Percentiles rank a stretch among this genome's conserved stretches.
These are phyloP conservation scores for Penicillium flavigenum DNA, from an alignment of 495 filamentous ascomycete species.

Conservation along the genomic window DNA sequence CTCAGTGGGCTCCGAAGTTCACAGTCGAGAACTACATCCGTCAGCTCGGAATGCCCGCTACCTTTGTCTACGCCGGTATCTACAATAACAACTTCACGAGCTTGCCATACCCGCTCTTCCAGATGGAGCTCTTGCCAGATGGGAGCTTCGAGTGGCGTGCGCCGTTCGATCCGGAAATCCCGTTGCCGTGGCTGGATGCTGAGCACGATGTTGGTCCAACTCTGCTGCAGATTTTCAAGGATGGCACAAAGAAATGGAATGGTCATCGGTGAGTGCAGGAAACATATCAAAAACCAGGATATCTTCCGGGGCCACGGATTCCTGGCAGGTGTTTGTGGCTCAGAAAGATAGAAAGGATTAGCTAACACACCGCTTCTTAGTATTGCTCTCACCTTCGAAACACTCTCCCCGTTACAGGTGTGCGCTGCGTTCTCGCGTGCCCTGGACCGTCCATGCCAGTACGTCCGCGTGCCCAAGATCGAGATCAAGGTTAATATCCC, in stretches of 20 bases:
- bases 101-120: slow-evolving; percentile 87
- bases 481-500: slow-evolving; percentile 85
- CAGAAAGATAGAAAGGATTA: neutral
- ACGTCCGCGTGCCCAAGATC: slow-evolving; percentile 69
- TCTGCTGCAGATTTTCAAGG: slow-evolving; percentile 92
- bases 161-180: slow-evolving; percentile 84
- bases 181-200: slow-evolving; percentile 94
- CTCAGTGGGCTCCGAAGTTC: slow-evolving; percentile 90
- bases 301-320: neutral
- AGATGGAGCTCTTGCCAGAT: slow-evolving; percentile 80
- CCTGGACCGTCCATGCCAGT: slow-evolving; percentile 73
- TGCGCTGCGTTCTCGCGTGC: slow-evolving; percentile 76
- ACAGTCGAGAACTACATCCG: slow-evolving; percentile 88
- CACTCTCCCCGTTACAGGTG: slow-evolving; percentile 77
- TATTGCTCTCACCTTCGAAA: slow-evolving; percentile 89
- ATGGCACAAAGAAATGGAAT: slow-evolving; percentile 81
- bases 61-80: slow-evolving; percentile 93
- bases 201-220: slow-evolving; percentile 97
- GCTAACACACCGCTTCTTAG: slow-evolving; percentile 40
- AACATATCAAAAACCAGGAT: neutral
- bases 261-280: slow-evolving; percentile 64
- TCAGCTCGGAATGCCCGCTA: slow-evolving; percentile 77
- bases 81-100: slow-evolving; percentile 99
- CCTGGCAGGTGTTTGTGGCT: neutral
- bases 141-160: slow-evolving; percentile 92